Evolutionary conservation across 768 basidiomycete species (phyloP).

Genomic region (Trametopsis cervina): DNA sequence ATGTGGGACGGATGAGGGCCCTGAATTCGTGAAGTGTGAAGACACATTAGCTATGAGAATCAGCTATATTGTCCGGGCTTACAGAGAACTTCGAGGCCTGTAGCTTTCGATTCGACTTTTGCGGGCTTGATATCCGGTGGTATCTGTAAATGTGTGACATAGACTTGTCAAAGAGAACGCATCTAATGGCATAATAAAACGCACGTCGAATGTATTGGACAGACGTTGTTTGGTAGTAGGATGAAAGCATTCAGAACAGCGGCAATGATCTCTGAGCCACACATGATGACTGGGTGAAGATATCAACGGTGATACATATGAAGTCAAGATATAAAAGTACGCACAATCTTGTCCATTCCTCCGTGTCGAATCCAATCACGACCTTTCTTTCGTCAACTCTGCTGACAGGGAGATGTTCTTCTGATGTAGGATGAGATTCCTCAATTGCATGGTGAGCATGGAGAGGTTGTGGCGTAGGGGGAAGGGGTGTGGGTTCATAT

Average conservation of each 20-base stretch:
- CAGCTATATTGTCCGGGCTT: conserved; percentile 26
- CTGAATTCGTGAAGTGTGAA: too few relatives aligned
- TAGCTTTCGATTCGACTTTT: conserved; percentile 42
- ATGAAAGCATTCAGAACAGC: conserved; percentile 84
- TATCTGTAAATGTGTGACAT: conserved; percentile 59
- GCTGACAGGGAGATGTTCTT: conserved; percentile 22
- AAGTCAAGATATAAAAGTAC: too few relatives aligned
- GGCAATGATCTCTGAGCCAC: conserved; percentile 91
- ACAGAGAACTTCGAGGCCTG: conserved; percentile 77
- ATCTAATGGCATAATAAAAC: conserved; percentile 8
- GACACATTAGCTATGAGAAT: too few relatives aligned
- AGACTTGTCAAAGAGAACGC: background rate
- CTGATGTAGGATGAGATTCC: background rate
- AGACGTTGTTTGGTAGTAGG: conserved; percentile 85
- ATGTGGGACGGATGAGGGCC: conserved; percentile 57
- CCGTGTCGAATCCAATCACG: conserved; percentile 66
- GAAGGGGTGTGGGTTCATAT: background rate
- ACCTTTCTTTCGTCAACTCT: conserved; percentile 55
- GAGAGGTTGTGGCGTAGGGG: background rate
- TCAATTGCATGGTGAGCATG: background rate
- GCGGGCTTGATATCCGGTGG: conserved; percentile 65
- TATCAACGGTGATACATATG: background rate
- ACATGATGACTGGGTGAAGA: conserved; percentile 64
- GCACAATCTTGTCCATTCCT: conserved; percentile 72
- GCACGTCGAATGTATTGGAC: conserved; percentile 75